phyloP scores from a whole-genome alignment of 306 rosid genomes.

The Fragaria vesca region DNA sequence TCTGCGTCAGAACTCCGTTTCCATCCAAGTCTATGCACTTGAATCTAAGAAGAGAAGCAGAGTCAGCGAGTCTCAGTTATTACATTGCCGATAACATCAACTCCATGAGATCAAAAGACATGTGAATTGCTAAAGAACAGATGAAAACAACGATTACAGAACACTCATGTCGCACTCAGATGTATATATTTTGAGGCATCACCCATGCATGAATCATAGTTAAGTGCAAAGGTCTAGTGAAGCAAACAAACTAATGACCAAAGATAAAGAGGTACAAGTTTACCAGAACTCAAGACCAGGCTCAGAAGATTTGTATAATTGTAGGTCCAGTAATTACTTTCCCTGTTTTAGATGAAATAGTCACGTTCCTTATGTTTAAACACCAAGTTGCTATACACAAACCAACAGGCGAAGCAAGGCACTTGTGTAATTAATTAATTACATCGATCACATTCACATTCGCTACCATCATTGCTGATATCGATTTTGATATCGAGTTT shows the following conservation, averaged over 20 bases:
- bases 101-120: not conserved
- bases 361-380: no score
- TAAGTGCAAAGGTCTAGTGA: slow-evolving; percentile 10
- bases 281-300: slow-evolving; percentile 99
- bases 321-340: no score
- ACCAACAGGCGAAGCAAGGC: no score
- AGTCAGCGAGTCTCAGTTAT: slow-evolving; percentile 24
- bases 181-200: not conserved
- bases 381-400: no score
- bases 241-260: slow-evolving; percentile 20
- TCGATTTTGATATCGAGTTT: no score
- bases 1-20: slow-evolving; percentile 82
- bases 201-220: not conserved
- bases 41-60: slow-evolving; percentile 59
- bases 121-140: slow-evolving; percentile 13
- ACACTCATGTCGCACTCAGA: not conserved
- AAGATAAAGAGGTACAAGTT: slow-evolving; percentile 20
- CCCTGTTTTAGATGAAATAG: no score
- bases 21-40: slow-evolving; percentile 98
- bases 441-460: no score
- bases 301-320: slow-evolving; percentile 67
- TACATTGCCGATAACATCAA: slow-evolving; percentile 12
- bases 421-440: no score
- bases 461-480: no score
- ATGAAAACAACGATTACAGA: not conserved